Conservation (phyloP, 2,329 filamentous ascomycete species). For the Colletotrichum sp. region DNA sequence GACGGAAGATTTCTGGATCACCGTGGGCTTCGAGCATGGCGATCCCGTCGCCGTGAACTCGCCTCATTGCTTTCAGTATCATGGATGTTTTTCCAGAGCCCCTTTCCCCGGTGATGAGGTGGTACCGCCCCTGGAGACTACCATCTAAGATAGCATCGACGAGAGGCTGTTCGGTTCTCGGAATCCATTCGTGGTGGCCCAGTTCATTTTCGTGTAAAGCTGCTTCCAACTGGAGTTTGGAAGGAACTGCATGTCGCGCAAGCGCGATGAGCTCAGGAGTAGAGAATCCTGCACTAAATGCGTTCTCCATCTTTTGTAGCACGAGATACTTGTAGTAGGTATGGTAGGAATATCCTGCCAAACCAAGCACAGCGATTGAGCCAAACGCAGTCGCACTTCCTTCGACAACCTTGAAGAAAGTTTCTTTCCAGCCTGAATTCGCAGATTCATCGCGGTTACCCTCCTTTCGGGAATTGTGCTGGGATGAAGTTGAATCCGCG, state of each 20-base stretch:
- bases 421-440: background rate
- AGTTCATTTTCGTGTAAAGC: slow-evolving; percentile 31
- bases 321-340: slow-evolving; percentile 88
- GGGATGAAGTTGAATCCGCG: background rate
- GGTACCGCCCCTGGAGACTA: slow-evolving; percentile 78
- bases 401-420: slow-evolving; percentile 68
- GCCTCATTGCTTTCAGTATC: slow-evolving; percentile 93
- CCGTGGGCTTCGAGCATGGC: slow-evolving; percentile 97
- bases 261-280: slow-evolving; percentile 82
- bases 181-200: slow-evolving; percentile 71
- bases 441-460: background rate
- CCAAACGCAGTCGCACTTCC: slow-evolving; percentile 77
- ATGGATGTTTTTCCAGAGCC: slow-evolving; percentile 97
- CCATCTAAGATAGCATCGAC: slow-evolving; percentile 87
- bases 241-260: slow-evolving; percentile 58
- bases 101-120: slow-evolving; percentile 92
- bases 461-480: background rate
- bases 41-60: slow-evolving; percentile 85
- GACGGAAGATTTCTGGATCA: slow-evolving; percentile 94
- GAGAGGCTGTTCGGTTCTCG: slow-evolving; percentile 78
- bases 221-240: slow-evolving; percentile 29
- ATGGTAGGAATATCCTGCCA: slow-evolving; percentile 80
- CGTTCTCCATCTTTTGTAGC: slow-evolving; percentile 86
- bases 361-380: slow-evolving; percentile 73
- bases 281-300: slow-evolving; percentile 90